A percentile compares a stretch with the other conserved stretches of the same genome.
These are phyloP conservation scores for Gamsiella multidivaricata DNA, from an alignment of 192 early-diverging fungal genomes.

Conservation along the genomic window DNA sequence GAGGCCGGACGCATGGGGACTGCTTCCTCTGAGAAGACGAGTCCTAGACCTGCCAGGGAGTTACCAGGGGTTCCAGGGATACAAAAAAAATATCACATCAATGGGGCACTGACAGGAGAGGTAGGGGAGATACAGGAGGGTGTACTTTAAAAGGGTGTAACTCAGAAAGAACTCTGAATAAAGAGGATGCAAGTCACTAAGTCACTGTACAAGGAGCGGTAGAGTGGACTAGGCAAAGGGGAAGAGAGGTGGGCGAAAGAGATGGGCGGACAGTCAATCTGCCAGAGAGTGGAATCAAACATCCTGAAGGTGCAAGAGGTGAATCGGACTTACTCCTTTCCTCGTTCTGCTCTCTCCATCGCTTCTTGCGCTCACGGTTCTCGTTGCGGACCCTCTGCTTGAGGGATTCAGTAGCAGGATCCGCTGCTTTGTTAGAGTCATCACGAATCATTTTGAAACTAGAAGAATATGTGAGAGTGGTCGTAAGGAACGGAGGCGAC, in stretches of 20 bases:
- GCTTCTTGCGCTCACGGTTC: slow-evolving; percentile 63
- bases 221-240: no score
- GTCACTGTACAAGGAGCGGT: no score
- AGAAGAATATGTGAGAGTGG: background rate
- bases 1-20: slow-evolving; percentile 5
- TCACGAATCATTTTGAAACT: slow-evolving; percentile 44
- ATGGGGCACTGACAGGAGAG: no score
- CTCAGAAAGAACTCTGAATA: no score
- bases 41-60: background rate
- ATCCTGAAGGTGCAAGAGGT: no score
- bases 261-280: slow-evolving; percentile 13
- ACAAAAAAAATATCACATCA: background rate
- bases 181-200: no score
- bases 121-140: background rate
- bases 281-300: background rate
- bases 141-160: no score
- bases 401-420: slow-evolving; percentile 35
- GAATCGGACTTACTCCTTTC: slow-evolving; percentile 60
- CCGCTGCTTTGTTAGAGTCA: slow-evolving; percentile 15
- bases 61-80: background rate
- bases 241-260: background rate
- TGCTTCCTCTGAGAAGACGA: slow-evolving; percentile 15
- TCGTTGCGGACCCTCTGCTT: slow-evolving; percentile 63
- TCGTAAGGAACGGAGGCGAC: background rate
- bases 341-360: slow-evolving; percentile 65